Evolutionary conservation across 306 rosid species (phyloP).

Genomic region (Ormosia emarginata): DNA sequence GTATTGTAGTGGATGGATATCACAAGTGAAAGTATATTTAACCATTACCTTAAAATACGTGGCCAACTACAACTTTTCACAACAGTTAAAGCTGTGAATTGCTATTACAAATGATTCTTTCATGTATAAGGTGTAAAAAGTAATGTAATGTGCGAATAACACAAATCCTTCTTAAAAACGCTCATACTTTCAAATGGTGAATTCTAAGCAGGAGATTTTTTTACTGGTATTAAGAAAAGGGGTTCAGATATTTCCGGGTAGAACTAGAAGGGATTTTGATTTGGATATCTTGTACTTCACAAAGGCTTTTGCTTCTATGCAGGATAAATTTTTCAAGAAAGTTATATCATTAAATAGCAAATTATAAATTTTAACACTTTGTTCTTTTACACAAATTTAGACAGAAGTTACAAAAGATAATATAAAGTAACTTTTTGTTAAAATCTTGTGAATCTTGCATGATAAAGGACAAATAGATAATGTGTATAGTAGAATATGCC

Average conservation of each 20-base stretch:
- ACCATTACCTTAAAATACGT: constrained; percentile 1
- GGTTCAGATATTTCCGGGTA: background rate
- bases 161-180: background rate
- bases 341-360: background rate
- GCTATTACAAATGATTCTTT: background rate
- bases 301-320: background rate
- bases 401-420: background rate
- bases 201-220: background rate
- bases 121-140: background rate
- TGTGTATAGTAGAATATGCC: background rate
- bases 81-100: background rate
- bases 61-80: background rate
- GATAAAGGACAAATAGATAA: background rate
- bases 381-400: background rate
- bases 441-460: background rate
- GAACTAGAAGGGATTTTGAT: background rate
- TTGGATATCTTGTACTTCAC: background rate
- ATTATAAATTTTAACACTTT: background rate
- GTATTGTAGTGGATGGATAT: background rate
- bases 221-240: background rate
- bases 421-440: constrained; percentile 17
- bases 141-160: background rate
- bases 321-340: background rate
- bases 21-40: background rate
- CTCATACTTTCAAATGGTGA: background rate